Conservation (phyloP, 2,329 filamentous ascomycete genomes). For the Talaromyces sp. region DNA sequence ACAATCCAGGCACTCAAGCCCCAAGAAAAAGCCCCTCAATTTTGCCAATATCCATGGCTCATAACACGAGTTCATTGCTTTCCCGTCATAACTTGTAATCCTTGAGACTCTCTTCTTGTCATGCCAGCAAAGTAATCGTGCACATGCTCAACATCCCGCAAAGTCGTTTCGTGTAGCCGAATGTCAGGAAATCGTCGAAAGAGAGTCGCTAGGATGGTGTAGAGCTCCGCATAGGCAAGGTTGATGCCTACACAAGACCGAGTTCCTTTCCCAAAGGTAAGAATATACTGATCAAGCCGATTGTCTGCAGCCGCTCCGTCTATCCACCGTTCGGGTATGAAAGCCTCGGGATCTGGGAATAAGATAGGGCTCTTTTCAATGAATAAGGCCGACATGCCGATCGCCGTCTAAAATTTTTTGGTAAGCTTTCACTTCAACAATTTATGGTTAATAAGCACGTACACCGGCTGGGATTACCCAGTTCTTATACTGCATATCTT, state of each 20-base stretch:
- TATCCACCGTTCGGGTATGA: constrained; percentile 26
- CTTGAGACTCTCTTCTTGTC: constrained; percentile 2
- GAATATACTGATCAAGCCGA: constrained; percentile 11
- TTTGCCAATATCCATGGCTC: neutral
- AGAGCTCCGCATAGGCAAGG: constrained; percentile 21
- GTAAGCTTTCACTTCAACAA: neutral
- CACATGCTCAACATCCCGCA: constrained; percentile 13
- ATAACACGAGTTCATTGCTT: neutral
- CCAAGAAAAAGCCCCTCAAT: neutral
- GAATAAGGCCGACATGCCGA: constrained; percentile 11
- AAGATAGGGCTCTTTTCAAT: constrained; percentile 11
- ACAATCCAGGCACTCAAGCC: too few species aligned
- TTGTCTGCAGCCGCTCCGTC: constrained; percentile 1
- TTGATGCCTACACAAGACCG: constrained; percentile 23
- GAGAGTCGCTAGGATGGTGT: constrained; percentile 13
- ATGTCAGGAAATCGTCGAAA: constrained; percentile 10
- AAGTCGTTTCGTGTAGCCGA: constrained; percentile 14
- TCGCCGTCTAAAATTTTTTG: neutral
- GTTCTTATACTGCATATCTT: constrained; percentile 17
- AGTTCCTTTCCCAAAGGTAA: constrained; percentile 16
- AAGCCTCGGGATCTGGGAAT: constrained; percentile 17
- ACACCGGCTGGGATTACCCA: constrained; percentile 18
- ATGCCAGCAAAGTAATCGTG: constrained; percentile 13
- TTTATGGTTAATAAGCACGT: neutral
- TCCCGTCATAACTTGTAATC: constrained; percentile 1